These are phyloP conservation scores for Phytophthora idaei DNA, from an alignment of 352 stramenopile genomes.

Conservation along the genomic window DNA sequence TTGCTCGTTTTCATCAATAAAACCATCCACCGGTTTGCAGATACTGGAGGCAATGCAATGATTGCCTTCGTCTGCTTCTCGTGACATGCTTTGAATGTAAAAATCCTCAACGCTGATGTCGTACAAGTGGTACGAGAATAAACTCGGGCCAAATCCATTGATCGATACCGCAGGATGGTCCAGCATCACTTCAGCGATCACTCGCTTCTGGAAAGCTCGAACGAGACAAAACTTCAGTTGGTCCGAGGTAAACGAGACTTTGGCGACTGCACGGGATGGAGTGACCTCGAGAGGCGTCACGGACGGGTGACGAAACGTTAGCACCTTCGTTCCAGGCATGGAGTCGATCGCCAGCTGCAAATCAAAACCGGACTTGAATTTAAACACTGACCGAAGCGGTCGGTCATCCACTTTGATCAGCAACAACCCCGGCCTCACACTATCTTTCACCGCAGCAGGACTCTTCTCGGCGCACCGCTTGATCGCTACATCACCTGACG, in stretches of 20 bases:
- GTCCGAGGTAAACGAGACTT: conserved; percentile 57
- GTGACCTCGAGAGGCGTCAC: conserved; percentile 64
- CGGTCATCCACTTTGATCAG: conserved; percentile 77
- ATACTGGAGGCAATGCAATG: conserved; percentile 86
- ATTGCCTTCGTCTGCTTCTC: conserved; percentile 38
- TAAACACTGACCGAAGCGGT: conserved; percentile 52
- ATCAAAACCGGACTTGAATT: conserved; percentile 58
- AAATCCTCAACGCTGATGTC: conserved; percentile 69
- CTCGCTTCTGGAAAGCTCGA: conserved; percentile 60
- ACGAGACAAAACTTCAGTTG: conserved; percentile 75
- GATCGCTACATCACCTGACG: conserved; percentile 48
- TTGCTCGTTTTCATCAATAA: conserved; percentile 10
- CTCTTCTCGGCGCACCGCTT: conserved; percentile 57
- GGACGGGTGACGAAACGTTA: conserved; percentile 84
- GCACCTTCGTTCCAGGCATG: conserved; percentile 52
- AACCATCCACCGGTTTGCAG: conserved; percentile 13
- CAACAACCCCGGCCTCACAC: conserved; percentile 73
- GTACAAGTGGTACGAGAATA: conserved; percentile 87
- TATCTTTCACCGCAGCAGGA: conserved; percentile 63
- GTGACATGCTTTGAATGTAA: conserved; percentile 77
- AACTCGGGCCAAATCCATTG: conserved; percentile 71
- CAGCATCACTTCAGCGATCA: conserved; percentile 67
- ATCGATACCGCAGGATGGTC: conserved; percentile 59
- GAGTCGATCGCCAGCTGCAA: conserved; percentile 60
- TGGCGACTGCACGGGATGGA: conserved; percentile 54